Base-by-base conservation (phyloP, 1,139 yeast species). In the Arxiozyma heterogenica region DNA sequence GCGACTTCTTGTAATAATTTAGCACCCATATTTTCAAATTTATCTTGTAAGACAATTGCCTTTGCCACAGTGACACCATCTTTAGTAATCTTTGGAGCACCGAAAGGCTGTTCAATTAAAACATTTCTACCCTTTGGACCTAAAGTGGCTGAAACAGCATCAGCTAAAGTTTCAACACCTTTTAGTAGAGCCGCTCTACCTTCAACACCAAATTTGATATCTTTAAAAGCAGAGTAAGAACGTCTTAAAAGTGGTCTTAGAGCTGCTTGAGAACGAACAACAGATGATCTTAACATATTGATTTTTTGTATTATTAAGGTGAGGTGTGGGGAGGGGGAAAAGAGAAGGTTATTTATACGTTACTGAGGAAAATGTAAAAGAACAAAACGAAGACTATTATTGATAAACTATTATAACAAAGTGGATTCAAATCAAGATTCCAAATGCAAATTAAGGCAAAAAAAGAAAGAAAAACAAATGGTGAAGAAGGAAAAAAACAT, bases 101-200 rank as follows among this genome's bases (percentile, higher is more conserved):
- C 98, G 62, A 89, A 93, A 60, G 89, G 88, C 76, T 93, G 98
- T 76, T 93, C 98, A 68, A 93, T 93, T 68, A 93, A 82, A 51
- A 93, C 98, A 68, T 93, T 93, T 76, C 98, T 86, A 70, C 98
- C 98, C 75, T 93, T 93, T 69, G 98, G 98, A 58, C 98, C 98
- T 62, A 93, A 79, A 48, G 98, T 93, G 56, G 94, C 97, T 44
- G 96, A 86, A 55, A 93, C 98, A 30, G 98, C 98, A 70, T 89
- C 94, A 54, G 98, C 98, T 65, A 93, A 80, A 55, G 94, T 86
- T 73, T 93, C 96, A 60, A 93, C 98, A 76, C 98, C 98, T 73
- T 84, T 88, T 66, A 93, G 79, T 47, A 93, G 78, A 53, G 98
- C 95, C 57, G 98, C 98, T 75, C 98, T 84, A 67, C 97, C 98